Evolutionary conservation across 305 asterid genomes (phyloP).

Genomic region (Rubia balearica): DNA sequence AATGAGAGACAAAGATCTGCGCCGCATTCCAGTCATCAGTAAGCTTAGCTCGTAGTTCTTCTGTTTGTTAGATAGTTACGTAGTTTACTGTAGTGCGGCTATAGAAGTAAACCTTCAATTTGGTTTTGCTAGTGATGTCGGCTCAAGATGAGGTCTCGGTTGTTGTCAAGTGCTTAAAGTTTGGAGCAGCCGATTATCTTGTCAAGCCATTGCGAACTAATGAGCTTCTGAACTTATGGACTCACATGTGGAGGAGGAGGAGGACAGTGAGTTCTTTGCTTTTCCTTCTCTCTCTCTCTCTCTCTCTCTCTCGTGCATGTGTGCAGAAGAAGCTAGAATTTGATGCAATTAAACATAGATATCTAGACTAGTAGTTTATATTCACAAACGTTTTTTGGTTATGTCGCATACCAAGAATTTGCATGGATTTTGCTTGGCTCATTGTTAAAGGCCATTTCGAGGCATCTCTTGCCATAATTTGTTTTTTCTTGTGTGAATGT

Average conservation of each 20-base stretch:
- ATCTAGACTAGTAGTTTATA: background rate
- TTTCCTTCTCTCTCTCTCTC: conserved; percentile 8
- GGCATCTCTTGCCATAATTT: background rate
- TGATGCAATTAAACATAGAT: background rate
- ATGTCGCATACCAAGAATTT: background rate
- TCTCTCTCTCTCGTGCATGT: background rate
- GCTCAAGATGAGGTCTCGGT: conserved; percentile 74
- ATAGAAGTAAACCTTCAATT: conserved; percentile 11
- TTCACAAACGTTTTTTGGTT: background rate
- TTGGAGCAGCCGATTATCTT: conserved; percentile 98
- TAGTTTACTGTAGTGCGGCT: background rate
- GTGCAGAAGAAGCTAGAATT: background rate
- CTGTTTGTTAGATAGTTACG: background rate
- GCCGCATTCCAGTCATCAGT: conserved; percentile 83
- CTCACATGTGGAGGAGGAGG: conserved; percentile 91
- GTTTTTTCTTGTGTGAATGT: background rate
- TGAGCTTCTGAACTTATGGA: conserved; percentile 96
- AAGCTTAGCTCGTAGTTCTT: conserved; percentile 21
- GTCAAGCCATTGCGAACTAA: conserved; percentile 94
- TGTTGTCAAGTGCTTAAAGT: conserved; percentile 87
- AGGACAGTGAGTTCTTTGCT: conserved; percentile 45
- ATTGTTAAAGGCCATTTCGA: conserved; percentile 5
- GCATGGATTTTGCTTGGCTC: background rate
- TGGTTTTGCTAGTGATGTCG: conserved; percentile 77
- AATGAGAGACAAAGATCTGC: conserved; percentile 58